These are phyloP conservation scores for Niveomyces coronatus DNA, from an alignment of 2,329 filamentous ascomycete genomes.

Conservation along the genomic window DNA sequence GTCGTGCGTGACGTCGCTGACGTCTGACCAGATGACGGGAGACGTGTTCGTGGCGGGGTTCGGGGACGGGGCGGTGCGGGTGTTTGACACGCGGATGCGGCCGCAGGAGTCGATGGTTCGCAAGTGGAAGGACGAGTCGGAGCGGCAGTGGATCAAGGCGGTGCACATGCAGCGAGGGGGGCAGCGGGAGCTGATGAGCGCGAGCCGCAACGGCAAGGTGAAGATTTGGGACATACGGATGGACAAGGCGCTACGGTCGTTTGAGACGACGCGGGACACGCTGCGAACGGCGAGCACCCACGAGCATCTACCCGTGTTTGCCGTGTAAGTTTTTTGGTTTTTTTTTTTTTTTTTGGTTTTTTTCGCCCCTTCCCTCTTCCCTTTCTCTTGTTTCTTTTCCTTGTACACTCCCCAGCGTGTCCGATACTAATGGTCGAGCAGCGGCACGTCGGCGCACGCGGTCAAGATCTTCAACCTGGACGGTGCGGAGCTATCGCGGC, in stretches of 20 bases:
- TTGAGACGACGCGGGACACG: constrained; percentile 65
- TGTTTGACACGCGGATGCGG: constrained; percentile 81
- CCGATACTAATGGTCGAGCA: constrained; percentile 25
- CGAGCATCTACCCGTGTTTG: constrained; percentile 93
- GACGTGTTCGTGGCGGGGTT: constrained; percentile 95
- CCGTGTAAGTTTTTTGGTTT: constrained; percentile 61
- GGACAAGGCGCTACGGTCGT: constrained; percentile 63
- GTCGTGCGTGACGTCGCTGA: constrained; percentile 90
- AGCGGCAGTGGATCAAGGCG: constrained; percentile 86
- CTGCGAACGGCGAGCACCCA: constrained; percentile 84
- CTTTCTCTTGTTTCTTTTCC: too few relatives aligned
- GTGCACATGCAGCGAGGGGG: constrained; percentile 96
- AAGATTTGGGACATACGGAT: constrained; percentile 94
- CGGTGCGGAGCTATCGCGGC: constrained; percentile 65
- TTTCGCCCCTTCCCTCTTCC: too few relatives aligned
- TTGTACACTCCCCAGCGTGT: too few relatives aligned
- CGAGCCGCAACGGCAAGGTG: constrained; percentile 85
- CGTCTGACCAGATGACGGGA: constrained; percentile 94
- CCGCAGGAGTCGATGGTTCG: constrained; percentile 88
- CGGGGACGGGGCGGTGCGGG: constrained; percentile 85
- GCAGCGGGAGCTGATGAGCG: constrained; percentile 80
- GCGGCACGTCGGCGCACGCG: constrained; percentile 76
- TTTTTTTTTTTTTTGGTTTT: too few relatives aligned
- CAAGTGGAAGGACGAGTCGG: constrained; percentile 85
- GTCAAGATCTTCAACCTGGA: constrained; percentile 91